Percentiles rank a stretch among this genome's conserved stretches.
Conservation (phyloP, 305 asterid species). For the Ajuga reptans region DNA sequence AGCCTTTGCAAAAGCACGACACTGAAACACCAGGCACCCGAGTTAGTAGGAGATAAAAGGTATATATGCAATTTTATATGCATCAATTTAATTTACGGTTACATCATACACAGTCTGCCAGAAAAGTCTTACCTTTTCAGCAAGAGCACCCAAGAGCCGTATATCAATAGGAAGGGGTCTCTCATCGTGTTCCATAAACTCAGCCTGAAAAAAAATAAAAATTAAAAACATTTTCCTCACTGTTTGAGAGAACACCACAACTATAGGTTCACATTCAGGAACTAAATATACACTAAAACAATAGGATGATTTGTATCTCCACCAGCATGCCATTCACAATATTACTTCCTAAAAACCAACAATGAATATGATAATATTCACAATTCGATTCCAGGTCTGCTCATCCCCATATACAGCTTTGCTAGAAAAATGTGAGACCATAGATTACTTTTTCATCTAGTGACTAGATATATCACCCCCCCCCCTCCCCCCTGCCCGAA, state of each 20-base stretch:
- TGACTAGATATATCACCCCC: background rate
- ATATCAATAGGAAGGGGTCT: slow-evolving; percentile 96
- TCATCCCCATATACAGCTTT: slow-evolving; percentile 1
- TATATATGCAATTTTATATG: background rate
- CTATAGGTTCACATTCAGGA: slow-evolving; percentile 14
- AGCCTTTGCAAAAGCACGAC: slow-evolving; percentile 99
- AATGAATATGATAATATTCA: background rate
- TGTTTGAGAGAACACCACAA: slow-evolving; percentile 19
- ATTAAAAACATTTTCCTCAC: background rate
- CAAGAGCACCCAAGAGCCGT: slow-evolving; percentile 96
- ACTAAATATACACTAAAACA: slow-evolving; percentile 1
- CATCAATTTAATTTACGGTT: slow-evolving; percentile 8
- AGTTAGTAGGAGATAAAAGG: slow-evolving; percentile 13
- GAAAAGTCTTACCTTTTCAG: slow-evolving; percentile 62
- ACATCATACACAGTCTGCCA: background rate
- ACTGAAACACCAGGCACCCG: slow-evolving; percentile 49
- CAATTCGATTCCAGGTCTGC: background rate
- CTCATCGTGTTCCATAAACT: slow-evolving; percentile 99
- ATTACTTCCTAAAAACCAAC: slow-evolving; percentile 10
- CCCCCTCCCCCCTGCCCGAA: background rate
- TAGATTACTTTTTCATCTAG: background rate
- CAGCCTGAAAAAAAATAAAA: slow-evolving; percentile 54
- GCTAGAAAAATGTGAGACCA: background rate
- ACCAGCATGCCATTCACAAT: background rate
- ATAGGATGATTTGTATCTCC: background rate